Base-by-base conservation (phyloP, 176 grass and related monocot species). In the Neostapfia colusana region DNA sequence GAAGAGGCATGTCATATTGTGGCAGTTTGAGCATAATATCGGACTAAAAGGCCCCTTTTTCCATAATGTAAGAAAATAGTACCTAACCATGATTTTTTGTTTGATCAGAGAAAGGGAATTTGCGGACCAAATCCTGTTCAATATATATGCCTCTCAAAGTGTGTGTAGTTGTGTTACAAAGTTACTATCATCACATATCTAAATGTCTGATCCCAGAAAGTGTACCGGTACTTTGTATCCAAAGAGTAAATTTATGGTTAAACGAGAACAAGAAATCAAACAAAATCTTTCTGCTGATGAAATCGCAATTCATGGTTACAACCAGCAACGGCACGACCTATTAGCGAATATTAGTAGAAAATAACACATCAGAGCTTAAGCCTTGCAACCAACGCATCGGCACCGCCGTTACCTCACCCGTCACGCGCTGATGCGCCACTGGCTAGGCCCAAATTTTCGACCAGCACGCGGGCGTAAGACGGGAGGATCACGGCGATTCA, bases 151-250 rank as follows among this genome's bases (percentile, higher is more conserved):
- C 6, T 44, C 59, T 63, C 13, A 50, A 61, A 53, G 62, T 26
- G 28, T 64, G 14, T 45, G 1, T 40, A 21, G 20, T 26, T 64
- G 14, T 45, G 1, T 40, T 45, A 58, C 25, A 64, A 70, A 27
- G 27, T 66, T 62, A 24, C 6, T 42, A 53, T 77, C 10, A 77
- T 50, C 54, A 57, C 46, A 45, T 43, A 79, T 60, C 3, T 50
- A 75, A 61, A 82, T 57, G 54, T 25, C 10, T 26, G 55, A 61
- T 38, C 10, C 8, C 17, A 43, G 9, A 45, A 72, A 6, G 38
- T 25, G 60, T 55, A 57, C 18, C 8, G 36, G 9, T 36, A 25
- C 7, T 23, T 15, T 20, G 36, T 0, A 40, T 65, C 38, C 15
- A 24, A 48, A 54, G 20, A 21, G 15, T 65, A 73, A 16, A 79